Conservation (phyloP, 2,329 filamentous ascomycete species). For the Immersiporthe knoxdaviesiana region DNA sequence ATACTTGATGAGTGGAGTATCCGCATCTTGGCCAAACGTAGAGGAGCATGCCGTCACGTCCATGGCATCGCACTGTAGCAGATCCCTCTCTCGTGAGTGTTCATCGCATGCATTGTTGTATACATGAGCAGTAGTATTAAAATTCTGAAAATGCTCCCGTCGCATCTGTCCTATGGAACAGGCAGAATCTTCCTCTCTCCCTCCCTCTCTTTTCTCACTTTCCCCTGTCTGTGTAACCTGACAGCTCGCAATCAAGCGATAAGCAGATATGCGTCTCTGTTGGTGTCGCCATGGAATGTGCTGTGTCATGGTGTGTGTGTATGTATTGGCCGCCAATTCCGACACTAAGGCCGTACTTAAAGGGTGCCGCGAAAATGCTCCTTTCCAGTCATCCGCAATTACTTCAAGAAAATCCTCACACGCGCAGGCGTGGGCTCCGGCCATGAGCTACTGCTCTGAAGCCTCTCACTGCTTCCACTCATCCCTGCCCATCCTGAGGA, state of each 20-base stretch:
- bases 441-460: neutral
- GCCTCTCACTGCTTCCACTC: constrained; percentile 49
- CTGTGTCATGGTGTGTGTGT: neutral
- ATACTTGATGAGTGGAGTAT: no score
- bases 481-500: constrained; percentile 67
- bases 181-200: neutral
- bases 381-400: neutral
- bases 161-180: neutral
- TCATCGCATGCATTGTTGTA: no score
- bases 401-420: neutral
- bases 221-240: neutral
- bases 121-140: no score
- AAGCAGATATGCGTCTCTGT: neutral
- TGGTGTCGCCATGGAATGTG: neutral
- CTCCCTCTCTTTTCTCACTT: neutral
- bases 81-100: no score
- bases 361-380: no score
- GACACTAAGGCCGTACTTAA: no score
- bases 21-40: no score
- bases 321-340: neutral
- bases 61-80: no score
- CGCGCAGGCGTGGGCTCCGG: neutral
- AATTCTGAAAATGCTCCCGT: neutral
- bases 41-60: no score
- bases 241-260: constrained; percentile 1